Percentiles rank a stretch among this genome's conserved stretches.
phyloP scores from a whole-genome alignment of 2,329 filamentous ascomycete genomes.

The Cladophialophora yegresii region DNA sequence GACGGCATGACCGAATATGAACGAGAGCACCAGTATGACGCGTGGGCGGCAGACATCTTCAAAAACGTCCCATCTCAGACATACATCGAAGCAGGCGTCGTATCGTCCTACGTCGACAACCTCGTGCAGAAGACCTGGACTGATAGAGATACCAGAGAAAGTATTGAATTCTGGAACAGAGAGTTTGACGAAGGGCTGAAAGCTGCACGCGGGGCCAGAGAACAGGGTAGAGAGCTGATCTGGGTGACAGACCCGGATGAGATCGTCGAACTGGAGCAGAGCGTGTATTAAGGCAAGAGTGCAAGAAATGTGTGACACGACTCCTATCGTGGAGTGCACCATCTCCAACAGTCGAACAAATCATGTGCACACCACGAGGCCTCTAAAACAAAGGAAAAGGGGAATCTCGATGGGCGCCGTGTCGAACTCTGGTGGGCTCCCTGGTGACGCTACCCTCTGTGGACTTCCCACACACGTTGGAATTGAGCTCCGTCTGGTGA shows the following conservation, averaged over 20 bases:
- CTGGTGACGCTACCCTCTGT: background rate
- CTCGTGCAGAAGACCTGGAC: constrained; percentile 33
- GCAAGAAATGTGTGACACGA: background rate
- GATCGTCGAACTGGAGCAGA: constrained; percentile 10
- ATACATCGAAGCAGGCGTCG: constrained; percentile 29
- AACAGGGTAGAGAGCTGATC: constrained; percentile 21
- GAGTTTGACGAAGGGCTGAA: constrained; percentile 31
- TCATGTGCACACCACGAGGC: background rate
- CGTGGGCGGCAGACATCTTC: constrained; percentile 26
- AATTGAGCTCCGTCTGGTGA: background rate
- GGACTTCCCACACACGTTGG: background rate
- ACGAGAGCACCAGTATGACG: constrained; percentile 29
- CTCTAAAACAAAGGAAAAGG: background rate
- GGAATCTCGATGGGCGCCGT: background rate
- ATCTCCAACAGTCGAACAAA: background rate
- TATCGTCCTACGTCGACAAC: constrained; percentile 22
- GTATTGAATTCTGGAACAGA: constrained; percentile 27
- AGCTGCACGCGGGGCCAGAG: constrained; percentile 21
- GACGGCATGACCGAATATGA: constrained; percentile 32
- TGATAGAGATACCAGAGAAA: constrained; percentile 24
- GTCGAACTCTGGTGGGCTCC: constrained; percentile 3
- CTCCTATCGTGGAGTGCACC: background rate
- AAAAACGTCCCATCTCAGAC: constrained; percentile 19
- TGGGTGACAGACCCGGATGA: constrained; percentile 31
- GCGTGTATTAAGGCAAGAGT: constrained; percentile 1